phyloP scores from a whole-genome alignment of 2,329 filamentous ascomycete species.

The Pyrenophora teres region DNA sequence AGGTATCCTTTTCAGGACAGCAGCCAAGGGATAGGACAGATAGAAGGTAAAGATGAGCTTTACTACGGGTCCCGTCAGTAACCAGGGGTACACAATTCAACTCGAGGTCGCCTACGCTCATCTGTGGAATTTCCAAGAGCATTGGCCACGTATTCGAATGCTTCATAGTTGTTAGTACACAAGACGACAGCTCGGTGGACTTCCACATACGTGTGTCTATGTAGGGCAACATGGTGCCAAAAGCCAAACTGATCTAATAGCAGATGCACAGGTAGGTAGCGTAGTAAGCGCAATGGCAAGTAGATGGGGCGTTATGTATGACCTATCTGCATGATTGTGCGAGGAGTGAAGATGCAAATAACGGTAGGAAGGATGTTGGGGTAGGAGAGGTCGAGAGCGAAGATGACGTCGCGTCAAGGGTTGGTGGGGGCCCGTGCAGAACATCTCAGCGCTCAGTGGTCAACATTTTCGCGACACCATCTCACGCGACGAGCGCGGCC shows the following conservation, averaged over 20 bases:
- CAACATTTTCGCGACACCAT: slow-evolving; percentile 2
- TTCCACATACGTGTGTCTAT: slow-evolving; percentile 62
- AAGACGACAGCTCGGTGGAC: neutral
- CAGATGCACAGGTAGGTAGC: neutral
- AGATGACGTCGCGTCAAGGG: slow-evolving; percentile 14
- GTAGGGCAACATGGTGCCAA: slow-evolving; percentile 63
- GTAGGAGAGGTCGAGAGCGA: slow-evolving; percentile 5
- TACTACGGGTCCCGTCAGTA: slow-evolving; percentile 59
- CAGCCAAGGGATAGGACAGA: slow-evolving; percentile 89
- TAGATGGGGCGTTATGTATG: slow-evolving; percentile 16
- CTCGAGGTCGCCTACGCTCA: slow-evolving; percentile 57
- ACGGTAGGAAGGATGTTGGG: slow-evolving; percentile 4
- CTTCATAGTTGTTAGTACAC: slow-evolving; percentile 44
- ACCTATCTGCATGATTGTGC: slow-evolving; percentile 18
- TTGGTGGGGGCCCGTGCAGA: slow-evolving; percentile 12
- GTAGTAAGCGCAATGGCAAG: neutral
- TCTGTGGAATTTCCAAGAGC: slow-evolving; percentile 67
- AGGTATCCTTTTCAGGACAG: slow-evolving; percentile 84
- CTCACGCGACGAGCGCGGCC: slow-evolving; percentile 5
- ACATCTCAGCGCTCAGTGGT: slow-evolving; percentile 10
- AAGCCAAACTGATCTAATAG: neutral
- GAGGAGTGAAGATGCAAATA: slow-evolving; percentile 2
- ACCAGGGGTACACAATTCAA: neutral
- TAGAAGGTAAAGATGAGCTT: slow-evolving; percentile 92
- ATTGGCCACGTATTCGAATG: slow-evolving; percentile 63